Conservation (phyloP, 805 yeast genomes). For the Sugiyamaella boreocaroliniensis region DNA sequence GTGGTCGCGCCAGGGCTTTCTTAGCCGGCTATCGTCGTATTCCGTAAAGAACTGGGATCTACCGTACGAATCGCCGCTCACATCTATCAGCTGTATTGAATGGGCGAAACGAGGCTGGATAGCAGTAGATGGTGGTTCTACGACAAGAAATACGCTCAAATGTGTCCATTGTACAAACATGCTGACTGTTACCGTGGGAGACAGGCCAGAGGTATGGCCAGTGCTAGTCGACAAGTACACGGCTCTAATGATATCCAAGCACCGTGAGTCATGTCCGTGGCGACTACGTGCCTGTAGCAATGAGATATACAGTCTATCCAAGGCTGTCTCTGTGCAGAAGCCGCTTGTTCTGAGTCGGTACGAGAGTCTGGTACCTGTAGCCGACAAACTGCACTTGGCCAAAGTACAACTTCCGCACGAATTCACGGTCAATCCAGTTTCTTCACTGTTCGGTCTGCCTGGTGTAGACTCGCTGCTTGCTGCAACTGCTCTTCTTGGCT, state of each 20-base stretch:
- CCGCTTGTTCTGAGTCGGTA: constrained; percentile 2
- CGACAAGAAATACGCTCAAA: not conserved
- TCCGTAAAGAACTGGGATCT: constrained; percentile 9
- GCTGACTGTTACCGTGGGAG: constrained; percentile 5
- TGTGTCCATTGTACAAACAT: constrained; percentile 5
- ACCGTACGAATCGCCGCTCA: not conserved
- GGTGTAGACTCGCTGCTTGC: not conserved
- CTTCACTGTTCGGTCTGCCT: not conserved
- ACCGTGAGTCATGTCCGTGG: constrained; percentile 4
- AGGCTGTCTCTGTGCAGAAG: constrained; percentile 3
- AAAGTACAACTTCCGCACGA: not conserved
- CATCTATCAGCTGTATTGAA: constrained; percentile 3
- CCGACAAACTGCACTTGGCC: not conserved
- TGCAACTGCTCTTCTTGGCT: constrained; percentile 3
- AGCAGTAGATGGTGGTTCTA: not conserved
- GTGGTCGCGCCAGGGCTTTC: constrained; percentile 12
- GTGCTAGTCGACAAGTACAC: not conserved
- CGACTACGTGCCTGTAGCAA: constrained; percentile 2
- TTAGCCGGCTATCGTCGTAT: constrained; percentile 7
- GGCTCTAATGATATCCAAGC: constrained; percentile 1
- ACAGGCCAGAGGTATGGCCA: not conserved
- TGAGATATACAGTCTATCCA: not conserved
- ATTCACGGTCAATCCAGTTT: not conserved
- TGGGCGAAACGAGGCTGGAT: constrained; percentile 15
- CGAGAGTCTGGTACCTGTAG: not conserved